These are phyloP conservation scores for Yamadazyma laniorum DNA, from an alignment of 805 yeast genomes.

Conservation along the genomic window DNA sequence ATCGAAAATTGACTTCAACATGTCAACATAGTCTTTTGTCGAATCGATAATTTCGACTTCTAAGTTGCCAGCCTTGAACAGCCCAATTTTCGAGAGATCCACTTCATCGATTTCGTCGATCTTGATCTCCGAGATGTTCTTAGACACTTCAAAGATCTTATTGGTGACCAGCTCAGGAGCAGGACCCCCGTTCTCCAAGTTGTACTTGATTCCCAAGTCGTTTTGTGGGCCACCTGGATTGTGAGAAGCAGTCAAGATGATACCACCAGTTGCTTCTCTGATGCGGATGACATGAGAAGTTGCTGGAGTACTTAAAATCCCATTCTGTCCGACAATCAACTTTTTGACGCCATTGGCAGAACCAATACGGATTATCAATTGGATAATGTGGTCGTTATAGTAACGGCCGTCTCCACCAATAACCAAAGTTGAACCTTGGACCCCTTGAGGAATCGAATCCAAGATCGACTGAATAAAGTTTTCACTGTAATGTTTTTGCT, in stretches of 20 bases:
- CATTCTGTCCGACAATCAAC: conserved; percentile 82
- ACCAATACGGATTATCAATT: conserved; percentile 75
- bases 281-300: conserved; percentile 90
- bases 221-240: conserved; percentile 95
- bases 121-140: conserved; percentile 57
- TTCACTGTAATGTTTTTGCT: conserved; percentile 79
- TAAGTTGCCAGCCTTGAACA: conserved; percentile 51
- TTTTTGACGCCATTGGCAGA: conserved; percentile 91
- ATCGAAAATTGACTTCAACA: conserved; percentile 85
- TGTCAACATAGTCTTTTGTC: conserved; percentile 69
- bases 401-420: conserved; percentile 97
- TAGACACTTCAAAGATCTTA: conserved; percentile 73
- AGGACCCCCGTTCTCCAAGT: conserved; percentile 94
- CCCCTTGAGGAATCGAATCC: conserved; percentile 88
- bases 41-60: conserved; percentile 82
- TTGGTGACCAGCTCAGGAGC: conserved; percentile 95
- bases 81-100: conserved; percentile 62
- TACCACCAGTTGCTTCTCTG: conserved; percentile 81
- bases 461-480: conserved; percentile 88
- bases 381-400: conserved; percentile 80
- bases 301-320: conserved; percentile 92
- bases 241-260: conserved; percentile 93
- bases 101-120: conserved; percentile 58
- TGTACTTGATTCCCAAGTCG: conserved; percentile 95
- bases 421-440: conserved; percentile 68